Base-by-base conservation (phyloP, 148 eudicot species). In the Persicaria tinctoria region DNA sequence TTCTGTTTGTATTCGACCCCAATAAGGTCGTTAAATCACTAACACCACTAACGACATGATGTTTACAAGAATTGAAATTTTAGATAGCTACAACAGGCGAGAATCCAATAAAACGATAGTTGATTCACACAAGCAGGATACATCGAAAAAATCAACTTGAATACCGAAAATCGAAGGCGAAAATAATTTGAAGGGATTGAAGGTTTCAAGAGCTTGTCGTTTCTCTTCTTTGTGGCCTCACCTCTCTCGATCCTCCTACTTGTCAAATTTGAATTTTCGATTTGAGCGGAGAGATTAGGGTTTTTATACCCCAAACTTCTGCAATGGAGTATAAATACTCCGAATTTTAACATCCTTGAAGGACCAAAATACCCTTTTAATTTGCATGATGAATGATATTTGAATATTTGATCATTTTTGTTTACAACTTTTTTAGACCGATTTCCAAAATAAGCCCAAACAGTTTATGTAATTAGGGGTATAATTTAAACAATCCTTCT, bases 301-400 rank as follows among this genome's bases (percentile, higher is more conserved):
- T 56, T 56, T 56, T 56, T 56, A 56, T 56, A 56, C 62, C 62
- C 0, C 62, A 56, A 56, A 8, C 62, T 56, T 56, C 23, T 56
- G 62, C 62, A n/a, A 56, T 56, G 62, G 62, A 56, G 27, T 56
- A 17, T 56, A 56, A n/a, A 56, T 56, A 56, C 27, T 32, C 62
- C 4, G 27, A n/a, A 56, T 3, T 56, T 27, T 56, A 18, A n/a
- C 62, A 56, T 18, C 8, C 2, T 17, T 23, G 18, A 56, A 56
- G 62, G 62, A 56, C 62, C 8, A 56, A 17, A 56, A 1, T 56
- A 56, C 62, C 62, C 62, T 56, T 56, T 0, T 17, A 17, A 9
- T 8, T 17, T 56, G 62, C 32, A 27, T 56, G 27, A 56, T 12
- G 17, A 23, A 23, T 23, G 27, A 23, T 23, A 23, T 23, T 23